Conservation (phyloP, 129 eudicot species). For the Smallanthus sonchifolius region DNA sequence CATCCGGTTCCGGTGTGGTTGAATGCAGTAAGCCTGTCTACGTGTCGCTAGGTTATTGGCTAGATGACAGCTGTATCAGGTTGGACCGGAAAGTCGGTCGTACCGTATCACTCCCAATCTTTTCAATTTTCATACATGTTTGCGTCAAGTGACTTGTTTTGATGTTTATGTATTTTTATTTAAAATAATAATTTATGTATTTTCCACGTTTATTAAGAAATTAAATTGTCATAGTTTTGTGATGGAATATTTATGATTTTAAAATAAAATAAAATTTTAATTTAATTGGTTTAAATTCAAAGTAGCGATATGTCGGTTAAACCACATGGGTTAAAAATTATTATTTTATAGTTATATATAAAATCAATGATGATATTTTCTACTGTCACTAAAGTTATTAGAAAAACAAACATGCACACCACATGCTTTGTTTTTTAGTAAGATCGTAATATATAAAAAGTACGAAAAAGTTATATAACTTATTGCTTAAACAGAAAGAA, state of each 20-base stretch:
- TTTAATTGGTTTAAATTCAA: neutral
- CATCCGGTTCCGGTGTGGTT: slow-evolving; percentile 22
- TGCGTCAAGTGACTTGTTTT: neutral
- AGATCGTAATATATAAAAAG: no score
- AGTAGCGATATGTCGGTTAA: neutral
- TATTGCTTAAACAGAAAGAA: no score
- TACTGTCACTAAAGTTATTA: neutral
- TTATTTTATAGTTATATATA: neutral
- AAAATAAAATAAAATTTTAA: neutral
- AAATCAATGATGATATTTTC: neutral
- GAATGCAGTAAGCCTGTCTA: neutral
- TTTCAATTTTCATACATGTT: neutral
- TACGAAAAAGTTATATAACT: no score
- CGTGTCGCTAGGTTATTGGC: slow-evolving; percentile 9
- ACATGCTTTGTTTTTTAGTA: no score
- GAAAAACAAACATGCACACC: no score
- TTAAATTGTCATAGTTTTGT: neutral
- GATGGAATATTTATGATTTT: no score
- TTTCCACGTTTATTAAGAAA: neutral
- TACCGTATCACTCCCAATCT: neutral
- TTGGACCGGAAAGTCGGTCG: slow-evolving; percentile 19
- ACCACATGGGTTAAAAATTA: neutral
- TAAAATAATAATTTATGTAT: no score
- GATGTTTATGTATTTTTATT: neutral
- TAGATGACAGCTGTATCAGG: neutral